These are phyloP conservation scores for Microglena sp. DNA, from an alignment of 139 green algal species.

Conservation along the genomic window DNA sequence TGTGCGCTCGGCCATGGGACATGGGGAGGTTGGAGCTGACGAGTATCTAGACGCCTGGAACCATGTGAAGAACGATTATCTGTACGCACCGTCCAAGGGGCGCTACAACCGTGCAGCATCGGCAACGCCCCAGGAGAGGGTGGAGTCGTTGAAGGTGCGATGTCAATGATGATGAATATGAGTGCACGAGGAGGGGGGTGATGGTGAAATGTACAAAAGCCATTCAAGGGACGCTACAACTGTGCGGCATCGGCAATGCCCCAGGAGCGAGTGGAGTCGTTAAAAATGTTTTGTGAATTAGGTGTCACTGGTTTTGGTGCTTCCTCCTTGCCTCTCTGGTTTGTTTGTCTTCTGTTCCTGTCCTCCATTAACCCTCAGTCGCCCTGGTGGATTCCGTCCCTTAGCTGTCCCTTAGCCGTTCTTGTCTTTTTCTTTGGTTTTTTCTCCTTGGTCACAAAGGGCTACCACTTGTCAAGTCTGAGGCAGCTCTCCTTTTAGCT, in stretches of 20 bases:
- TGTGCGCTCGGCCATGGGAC: slow-evolving; percentile 24
- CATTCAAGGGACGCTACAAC: slow-evolving; percentile 35
- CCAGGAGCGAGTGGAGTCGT: slow-evolving; percentile 38
- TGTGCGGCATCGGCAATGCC: slow-evolving; percentile 38
- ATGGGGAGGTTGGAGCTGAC: slow-evolving; percentile 12
- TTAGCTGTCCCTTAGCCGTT: too few relatives aligned
- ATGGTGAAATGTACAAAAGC: background rate
- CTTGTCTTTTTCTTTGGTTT: too few relatives aligned
- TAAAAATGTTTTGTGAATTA: slow-evolving; percentile 22
- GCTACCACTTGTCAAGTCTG: too few relatives aligned
- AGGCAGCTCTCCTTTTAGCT: too few relatives aligned
- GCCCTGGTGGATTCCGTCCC: too few relatives aligned
- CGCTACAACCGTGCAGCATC: slow-evolving; percentile 40
- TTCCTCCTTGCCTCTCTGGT: too few relatives aligned
- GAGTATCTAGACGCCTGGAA: slow-evolving; percentile 53
- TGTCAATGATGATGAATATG: too few relatives aligned
- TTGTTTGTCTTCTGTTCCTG: too few relatives aligned
- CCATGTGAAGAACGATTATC: slow-evolving; percentile 42
- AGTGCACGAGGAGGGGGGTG: background rate
- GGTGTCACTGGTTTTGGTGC: background rate
- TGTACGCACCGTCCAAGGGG: slow-evolving; percentile 48
- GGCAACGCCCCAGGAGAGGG: slow-evolving; percentile 37
- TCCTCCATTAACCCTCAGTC: background rate
- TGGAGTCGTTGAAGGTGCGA: slow-evolving; percentile 43
- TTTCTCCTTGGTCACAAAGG: too few relatives aligned